Evolutionary conservation across 805 yeast genomes (phyloP), one percentile per base, ranked within the genome.

Genomic region (Torulaspora microellipsoides): DNA sequence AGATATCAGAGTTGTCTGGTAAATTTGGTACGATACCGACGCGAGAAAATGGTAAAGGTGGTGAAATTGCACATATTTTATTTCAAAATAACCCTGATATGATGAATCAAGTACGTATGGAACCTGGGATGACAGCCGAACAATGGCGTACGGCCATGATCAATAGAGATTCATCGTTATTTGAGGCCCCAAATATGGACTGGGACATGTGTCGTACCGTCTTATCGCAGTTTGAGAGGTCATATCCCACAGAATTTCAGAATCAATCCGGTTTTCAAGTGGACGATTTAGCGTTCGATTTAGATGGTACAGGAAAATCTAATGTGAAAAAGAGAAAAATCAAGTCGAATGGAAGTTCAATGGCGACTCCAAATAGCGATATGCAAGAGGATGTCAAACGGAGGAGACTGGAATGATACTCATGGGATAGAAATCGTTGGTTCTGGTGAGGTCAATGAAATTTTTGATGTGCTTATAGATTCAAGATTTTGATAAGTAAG

Each of bases 1-100:
- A 91, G 61, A 84, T 93, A 11, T 72, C 76, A 31, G 97, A 90
- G 53, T 69, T 93, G 25, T 85, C 96, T 0, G 97, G 90, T 2
- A 83, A 81, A 58, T 86, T 81, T 52, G 71, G 54, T 6, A 57
- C 71, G 30, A 79, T 84, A 32, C 85, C 86, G n/a, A 72, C 65
- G 0, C 50, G 63, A 28, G 66, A 63, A 38, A 63, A 63, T 48
- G 66, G 66, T n/a, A 64, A 64, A 46, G 66, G 66, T 41, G 68
- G 69, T 8, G 67, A 64, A 40, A 50, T 65, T 15, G 52, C 65
- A 7, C 59, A 62, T 30, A 54, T 62, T 13, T 39, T 65, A 13
- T 65, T 63, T 37, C 67, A 64, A 43, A 58, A 60, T 46, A 58
- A 61, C 44, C 58, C 62, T 12, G 66, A 63, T 50, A 62, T 59